Evolutionary conservation across 148 eudicot genomes (phyloP).

Genomic region (Beta vulgaris): DNA sequence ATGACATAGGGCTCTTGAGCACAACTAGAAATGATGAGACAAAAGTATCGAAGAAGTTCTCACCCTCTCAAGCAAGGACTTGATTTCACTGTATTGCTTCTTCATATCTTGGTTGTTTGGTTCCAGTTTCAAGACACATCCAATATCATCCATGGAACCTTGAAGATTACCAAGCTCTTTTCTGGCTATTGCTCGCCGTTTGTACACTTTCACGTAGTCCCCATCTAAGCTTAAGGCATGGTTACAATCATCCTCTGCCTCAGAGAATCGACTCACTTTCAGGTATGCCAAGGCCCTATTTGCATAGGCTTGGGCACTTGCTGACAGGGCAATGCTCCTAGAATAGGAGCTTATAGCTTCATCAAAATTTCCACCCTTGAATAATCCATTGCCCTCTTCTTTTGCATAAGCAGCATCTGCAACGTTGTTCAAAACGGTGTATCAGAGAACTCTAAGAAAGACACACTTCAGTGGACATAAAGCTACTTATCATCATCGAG

Average conservation of each 20-base stretch:
- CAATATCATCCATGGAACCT: slow-evolving; percentile 77
- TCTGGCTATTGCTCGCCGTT: slow-evolving; percentile 80
- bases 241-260: slow-evolving; percentile 89
- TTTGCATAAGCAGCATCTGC: slow-evolving; percentile 9
- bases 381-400: slow-evolving; percentile 68
- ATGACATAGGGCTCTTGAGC: too few relatives aligned
- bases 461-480: not conserved
- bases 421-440: not conserved
- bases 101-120: slow-evolving; percentile 72
- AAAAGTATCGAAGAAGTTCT: too few relatives aligned
- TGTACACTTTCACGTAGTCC: slow-evolving; percentile 78
- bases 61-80: slow-evolving; percentile 69
- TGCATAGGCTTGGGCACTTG: slow-evolving; percentile 79
- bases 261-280: slow-evolving; percentile 62
- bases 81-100: slow-evolving; percentile 57
- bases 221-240: slow-evolving; percentile 85
- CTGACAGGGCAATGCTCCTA: slow-evolving; percentile 76
- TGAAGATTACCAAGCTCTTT: slow-evolving; percentile 71
- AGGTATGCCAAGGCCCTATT: slow-evolving; percentile 94
- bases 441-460: not conserved
- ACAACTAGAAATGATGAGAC: too few relatives aligned
- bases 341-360: slow-evolving; percentile 89
- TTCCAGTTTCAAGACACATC: slow-evolving; percentile 75
- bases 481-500: too few relatives aligned
- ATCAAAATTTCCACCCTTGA: slow-evolving; percentile 70